These are phyloP conservation scores for Tephrocybe rancida DNA, from an alignment of 768 basidiomycete genomes.

Conservation along the genomic window DNA sequence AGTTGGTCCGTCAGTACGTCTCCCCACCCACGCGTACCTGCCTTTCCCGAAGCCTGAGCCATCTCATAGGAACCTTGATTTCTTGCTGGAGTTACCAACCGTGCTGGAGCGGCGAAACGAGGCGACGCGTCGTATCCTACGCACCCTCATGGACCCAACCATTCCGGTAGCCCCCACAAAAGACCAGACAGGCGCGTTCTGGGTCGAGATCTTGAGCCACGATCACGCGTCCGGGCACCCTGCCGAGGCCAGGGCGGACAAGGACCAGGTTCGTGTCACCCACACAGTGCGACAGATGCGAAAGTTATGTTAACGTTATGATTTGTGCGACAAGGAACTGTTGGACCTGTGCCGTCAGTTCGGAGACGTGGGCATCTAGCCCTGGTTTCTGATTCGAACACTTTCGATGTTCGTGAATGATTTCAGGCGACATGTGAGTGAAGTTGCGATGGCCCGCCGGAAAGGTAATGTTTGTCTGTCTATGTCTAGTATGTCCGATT, in stretches of 20 bases:
- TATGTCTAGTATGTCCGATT: too few species aligned
- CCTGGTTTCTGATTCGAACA: neutral
- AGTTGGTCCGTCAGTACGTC: constrained; percentile 9
- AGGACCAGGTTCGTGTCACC: constrained; percentile 14
- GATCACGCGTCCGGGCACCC: constrained; percentile 3
- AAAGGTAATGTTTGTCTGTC: too few species aligned
- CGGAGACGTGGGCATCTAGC: constrained; percentile 10
- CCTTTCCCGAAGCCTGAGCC: neutral
- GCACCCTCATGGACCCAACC: constrained; percentile 12
- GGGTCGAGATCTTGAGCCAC: constrained; percentile 12
- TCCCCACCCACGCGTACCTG: neutral
- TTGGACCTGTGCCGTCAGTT: constrained; percentile 18
- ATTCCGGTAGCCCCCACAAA: neutral
- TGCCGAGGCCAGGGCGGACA: neutral
- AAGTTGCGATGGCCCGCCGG: too few species aligned
- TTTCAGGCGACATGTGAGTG: too few species aligned
- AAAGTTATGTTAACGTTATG: neutral
- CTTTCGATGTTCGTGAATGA: too few species aligned
- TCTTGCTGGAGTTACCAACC: constrained; percentile 7
- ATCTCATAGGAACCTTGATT: constrained; percentile 12
- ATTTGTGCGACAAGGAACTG: constrained; percentile 9
- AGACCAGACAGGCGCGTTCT: constrained; percentile 12
- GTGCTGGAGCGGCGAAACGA: constrained; percentile 10
- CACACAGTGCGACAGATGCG: neutral
- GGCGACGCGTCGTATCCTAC: constrained; percentile 19